phyloP scores from a whole-genome alignment of 495 filamentous ascomycete genomes.

The Podospora comata region DNA sequence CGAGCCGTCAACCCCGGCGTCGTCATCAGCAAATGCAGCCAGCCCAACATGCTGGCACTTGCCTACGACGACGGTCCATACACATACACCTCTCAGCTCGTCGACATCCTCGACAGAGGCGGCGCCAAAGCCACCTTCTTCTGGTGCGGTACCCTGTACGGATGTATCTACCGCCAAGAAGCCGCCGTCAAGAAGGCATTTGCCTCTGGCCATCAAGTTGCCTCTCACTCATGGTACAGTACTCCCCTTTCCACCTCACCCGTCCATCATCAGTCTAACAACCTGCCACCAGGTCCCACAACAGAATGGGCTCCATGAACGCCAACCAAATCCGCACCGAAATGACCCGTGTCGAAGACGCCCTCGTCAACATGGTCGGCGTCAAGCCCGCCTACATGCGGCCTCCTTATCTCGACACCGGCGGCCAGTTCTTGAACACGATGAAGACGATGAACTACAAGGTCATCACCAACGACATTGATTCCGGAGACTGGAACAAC shows the following conservation, averaged over 20 bases:
- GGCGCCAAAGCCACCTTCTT: conserved; percentile 59
- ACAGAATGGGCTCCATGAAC: conserved; percentile 42
- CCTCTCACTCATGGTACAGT: conserved; percentile 48
- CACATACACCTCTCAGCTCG: conserved; percentile 60
- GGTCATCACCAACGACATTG: conserved; percentile 55
- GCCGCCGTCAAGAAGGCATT: conserved; percentile 49
- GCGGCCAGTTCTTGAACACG: conserved; percentile 41
- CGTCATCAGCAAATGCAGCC: conserved; percentile 42
- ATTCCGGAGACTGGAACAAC: conserved; percentile 55
- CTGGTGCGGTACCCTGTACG: conserved; percentile 54
- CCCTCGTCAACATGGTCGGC: conserved; percentile 52
- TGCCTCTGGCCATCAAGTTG: conserved; percentile 50
- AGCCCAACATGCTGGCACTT: conserved; percentile 42
- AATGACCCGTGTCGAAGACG: conserved; percentile 51
- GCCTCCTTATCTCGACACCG: conserved; percentile 50
- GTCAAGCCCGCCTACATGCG: conserved; percentile 54
- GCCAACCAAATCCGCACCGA: conserved; percentile 42
- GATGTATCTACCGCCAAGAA: conserved; percentile 53
- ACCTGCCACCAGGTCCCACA: conserved; percentile 35
- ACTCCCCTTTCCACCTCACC: neutral
- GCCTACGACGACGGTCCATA: conserved; percentile 78
- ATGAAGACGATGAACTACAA: conserved; percentile 50
- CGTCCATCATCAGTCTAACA: conserved; percentile 12
- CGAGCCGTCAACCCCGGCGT: conserved; percentile 37
- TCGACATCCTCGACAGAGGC: conserved; percentile 62